Conservation (phyloP, 2,329 filamentous ascomycete species). For the Cercospora zeae-maydis region DNA sequence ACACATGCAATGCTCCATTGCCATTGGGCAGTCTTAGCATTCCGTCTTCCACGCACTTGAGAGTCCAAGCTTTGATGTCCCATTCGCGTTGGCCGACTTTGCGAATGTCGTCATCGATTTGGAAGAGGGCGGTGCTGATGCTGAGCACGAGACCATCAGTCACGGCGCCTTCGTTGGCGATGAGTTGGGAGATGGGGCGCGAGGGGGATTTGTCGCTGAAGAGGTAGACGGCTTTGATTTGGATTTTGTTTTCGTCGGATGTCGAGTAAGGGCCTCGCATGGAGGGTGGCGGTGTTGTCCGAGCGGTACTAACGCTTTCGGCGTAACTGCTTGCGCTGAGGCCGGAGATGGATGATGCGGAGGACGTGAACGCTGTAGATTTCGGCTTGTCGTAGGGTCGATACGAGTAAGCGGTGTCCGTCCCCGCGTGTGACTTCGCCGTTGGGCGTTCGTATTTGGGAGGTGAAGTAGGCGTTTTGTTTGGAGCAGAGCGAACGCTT, state of each 20-base stretch:
- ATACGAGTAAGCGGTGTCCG: conserved; percentile 55
- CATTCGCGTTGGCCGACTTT: conserved; percentile 92
- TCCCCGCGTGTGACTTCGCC: conserved; percentile 57
- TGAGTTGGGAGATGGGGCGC: conserved; percentile 84
- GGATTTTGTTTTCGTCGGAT: conserved; percentile 90
- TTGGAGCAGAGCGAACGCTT: conserved; percentile 27
- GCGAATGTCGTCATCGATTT: conserved; percentile 93
- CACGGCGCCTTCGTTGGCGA: conserved; percentile 77
- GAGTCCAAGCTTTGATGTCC: conserved; percentile 97
- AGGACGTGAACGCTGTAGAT: conserved; percentile 49
- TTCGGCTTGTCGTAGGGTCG: conserved; percentile 34
- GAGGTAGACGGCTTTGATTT: conserved; percentile 86
- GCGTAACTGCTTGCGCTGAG: conserved; percentile 86
- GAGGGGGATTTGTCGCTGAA: conserved; percentile 87
- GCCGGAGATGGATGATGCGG: conserved; percentile 42
- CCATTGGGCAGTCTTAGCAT: conserved; percentile 37
- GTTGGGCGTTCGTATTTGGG: conserved; percentile 46
- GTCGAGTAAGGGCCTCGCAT: conserved; percentile 76
- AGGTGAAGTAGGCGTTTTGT: conserved; percentile 20
- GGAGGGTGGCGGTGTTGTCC: conserved; percentile 76
- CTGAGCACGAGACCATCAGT: conserved; percentile 89
- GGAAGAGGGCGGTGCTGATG: conserved; percentile 89
- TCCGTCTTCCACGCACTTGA: conserved; percentile 76
- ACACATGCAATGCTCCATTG: conserved; percentile 49
- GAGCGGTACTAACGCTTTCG: conserved; percentile 75